phyloP scores from a whole-genome alignment of 2,329 filamentous ascomycete genomes.

The Dactylellina sp. region DNA sequence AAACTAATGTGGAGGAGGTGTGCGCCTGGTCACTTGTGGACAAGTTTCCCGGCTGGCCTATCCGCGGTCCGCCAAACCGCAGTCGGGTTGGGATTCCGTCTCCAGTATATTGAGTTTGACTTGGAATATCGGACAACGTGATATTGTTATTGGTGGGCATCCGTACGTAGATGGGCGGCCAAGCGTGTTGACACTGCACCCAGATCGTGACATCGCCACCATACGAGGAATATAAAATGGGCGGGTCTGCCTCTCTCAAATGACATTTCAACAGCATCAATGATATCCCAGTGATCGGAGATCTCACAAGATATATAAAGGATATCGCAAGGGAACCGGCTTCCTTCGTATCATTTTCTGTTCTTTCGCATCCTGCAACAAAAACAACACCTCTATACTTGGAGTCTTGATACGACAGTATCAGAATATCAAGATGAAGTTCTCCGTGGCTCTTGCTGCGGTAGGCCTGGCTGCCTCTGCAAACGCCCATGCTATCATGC shows the following conservation, averaged over 20 bases:
- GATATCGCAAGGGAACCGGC: constrained; percentile 41
- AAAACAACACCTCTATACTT: constrained; percentile 39
- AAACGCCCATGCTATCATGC: constrained; percentile 50
- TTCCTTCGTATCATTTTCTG: constrained; percentile 31
- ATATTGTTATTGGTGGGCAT: no score
- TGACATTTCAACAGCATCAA: constrained; percentile 4
- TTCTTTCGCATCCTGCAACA: constrained; percentile 38
- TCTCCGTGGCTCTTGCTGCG: constrained; percentile 33
- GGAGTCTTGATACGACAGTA: neutral
- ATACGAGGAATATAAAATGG: constrained; percentile 45
- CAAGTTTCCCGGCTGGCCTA: constrained; percentile 20
- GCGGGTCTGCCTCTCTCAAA: constrained; percentile 3
- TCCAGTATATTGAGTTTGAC: constrained; percentile 40
- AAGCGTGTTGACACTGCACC: constrained; percentile 32
- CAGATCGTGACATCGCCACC: constrained; percentile 2
- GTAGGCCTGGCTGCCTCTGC: constrained; percentile 51
- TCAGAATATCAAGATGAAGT: constrained; percentile 33
- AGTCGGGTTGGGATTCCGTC: constrained; percentile 53
- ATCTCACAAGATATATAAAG: constrained; percentile 20
- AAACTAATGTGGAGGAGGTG: constrained; percentile 34
- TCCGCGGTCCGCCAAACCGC: constrained; percentile 54
- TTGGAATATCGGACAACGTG: constrained; percentile 16
- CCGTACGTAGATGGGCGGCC: no score
- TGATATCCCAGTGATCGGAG: constrained; percentile 42
- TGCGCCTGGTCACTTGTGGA: constrained; percentile 39